phyloP scores from a whole-genome alignment of 2,329 filamentous ascomycete genomes.

The Parascedosporium putredinis region DNA sequence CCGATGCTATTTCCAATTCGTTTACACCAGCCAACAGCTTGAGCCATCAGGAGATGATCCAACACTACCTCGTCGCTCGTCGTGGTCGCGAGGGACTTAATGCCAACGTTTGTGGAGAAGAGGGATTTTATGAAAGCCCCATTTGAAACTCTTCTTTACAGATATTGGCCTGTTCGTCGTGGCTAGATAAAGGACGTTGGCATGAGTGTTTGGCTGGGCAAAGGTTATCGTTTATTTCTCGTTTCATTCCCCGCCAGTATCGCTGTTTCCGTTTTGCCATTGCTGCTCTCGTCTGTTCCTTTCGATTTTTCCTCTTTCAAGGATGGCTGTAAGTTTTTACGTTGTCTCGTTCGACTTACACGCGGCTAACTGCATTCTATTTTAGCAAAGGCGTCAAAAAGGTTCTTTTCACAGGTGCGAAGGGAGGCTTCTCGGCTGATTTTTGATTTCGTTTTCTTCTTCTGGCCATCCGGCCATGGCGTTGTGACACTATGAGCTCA shows the following conservation, averaged over 20 bases:
- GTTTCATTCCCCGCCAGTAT: neutral
- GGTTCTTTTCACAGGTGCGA: too few species aligned
- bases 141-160: neutral
- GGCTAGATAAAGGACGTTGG: too few species aligned
- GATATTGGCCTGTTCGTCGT: too few species aligned
- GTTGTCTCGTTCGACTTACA: neutral
- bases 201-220: too few species aligned
- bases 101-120: neutral
- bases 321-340: neutral
- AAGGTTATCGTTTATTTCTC: neutral
- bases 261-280: neutral
- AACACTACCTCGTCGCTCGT: constrained; percentile 2
- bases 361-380: neutral
- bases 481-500: too few species aligned
- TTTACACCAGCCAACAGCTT: constrained; percentile 5
- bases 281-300: neutral
- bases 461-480: too few species aligned
- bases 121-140: neutral
- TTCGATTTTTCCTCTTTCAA: neutral
- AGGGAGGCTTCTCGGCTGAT: too few species aligned
- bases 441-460: too few species aligned
- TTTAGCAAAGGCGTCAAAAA: too few species aligned
- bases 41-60: constrained; percentile 5
- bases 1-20: constrained; percentile 10
- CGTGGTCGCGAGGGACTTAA: neutral